phyloP scores from a whole-genome alignment of 2,329 filamentous ascomycete species.

The Fusarium sambucinum region DNA sequence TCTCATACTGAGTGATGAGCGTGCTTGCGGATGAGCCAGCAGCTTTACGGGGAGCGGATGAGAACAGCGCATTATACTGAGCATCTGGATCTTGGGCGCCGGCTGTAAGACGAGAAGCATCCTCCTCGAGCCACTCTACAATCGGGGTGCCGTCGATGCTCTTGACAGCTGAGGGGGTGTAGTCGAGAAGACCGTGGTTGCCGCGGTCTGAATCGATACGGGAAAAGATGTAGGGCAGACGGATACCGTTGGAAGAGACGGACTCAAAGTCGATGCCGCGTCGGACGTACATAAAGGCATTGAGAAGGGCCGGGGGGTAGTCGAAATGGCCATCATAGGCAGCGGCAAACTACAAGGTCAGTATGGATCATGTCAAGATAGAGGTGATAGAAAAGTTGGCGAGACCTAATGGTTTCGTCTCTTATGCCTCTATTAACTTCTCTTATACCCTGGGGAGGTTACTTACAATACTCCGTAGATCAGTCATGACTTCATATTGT shows the following conservation, averaged over 20 bases:
- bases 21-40: slow-evolving; percentile 17
- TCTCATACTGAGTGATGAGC: slow-evolving; percentile 36
- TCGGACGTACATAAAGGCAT: slow-evolving; percentile 35
- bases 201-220: slow-evolving; percentile 30
- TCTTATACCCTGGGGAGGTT: background rate
- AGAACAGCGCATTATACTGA: slow-evolving; percentile 43
- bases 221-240: slow-evolving; percentile 39
- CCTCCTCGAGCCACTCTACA: slow-evolving; percentile 42
- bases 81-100: slow-evolving; percentile 45
- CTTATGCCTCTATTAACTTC: background rate
- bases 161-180: slow-evolving; percentile 41
- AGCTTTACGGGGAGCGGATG: slow-evolving; percentile 28
- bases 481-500: slow-evolving; percentile 45
- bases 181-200: slow-evolving; percentile 31
- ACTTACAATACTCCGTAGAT: slow-evolving; percentile 45
- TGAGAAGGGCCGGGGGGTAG: slow-evolving; percentile 43
- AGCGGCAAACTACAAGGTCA: slow-evolving; percentile 34
- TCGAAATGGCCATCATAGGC: slow-evolving; percentile 45
- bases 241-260: slow-evolving; percentile 35
- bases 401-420: background rate
- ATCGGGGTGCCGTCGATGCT: slow-evolving; percentile 40
- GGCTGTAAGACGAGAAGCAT: slow-evolving; percentile 25
- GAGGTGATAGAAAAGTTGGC: background rate
- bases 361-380: background rate
- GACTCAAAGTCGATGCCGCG: slow-evolving; percentile 33